Evolutionary conservation across 306 rosid genomes (phyloP).

Genomic region (Acacia melanoxylon): DNA sequence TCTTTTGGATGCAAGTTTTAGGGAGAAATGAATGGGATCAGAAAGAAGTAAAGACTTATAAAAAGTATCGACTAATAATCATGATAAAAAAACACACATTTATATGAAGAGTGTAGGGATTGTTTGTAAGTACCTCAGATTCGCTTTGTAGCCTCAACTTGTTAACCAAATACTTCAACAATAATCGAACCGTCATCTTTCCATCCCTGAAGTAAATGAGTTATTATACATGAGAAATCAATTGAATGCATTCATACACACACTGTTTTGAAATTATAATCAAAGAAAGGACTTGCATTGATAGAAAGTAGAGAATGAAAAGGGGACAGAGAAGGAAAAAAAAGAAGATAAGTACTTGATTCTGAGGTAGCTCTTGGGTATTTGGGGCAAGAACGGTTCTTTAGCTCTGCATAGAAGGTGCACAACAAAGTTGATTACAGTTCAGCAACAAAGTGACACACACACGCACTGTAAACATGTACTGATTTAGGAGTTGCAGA

Average conservation of each 20-base stretch:
- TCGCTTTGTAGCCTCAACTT: slow-evolving; percentile 85
- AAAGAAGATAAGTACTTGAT: slow-evolving; percentile 59
- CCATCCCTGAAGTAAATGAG: slow-evolving; percentile 64
- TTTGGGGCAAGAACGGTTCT: slow-evolving; percentile 88
- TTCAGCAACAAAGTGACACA: neutral
- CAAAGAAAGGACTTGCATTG: neutral
- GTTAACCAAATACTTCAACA: slow-evolving; percentile 80
- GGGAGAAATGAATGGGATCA: slow-evolving; percentile 18
- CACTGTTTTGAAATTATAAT: neutral
- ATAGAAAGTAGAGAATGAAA: neutral
- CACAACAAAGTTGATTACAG: slow-evolving; percentile 16
- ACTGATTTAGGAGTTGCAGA: neutral
- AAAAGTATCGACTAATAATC: neutral
- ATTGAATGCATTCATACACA: slow-evolving; percentile 1
- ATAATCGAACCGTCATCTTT: slow-evolving; percentile 89
- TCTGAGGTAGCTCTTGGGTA: slow-evolving; percentile 86
- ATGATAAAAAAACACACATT: neutral
- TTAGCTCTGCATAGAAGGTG: slow-evolving; percentile 59
- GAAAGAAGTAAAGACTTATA: slow-evolving; percentile 5
- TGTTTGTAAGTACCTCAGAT: slow-evolving; percentile 75
- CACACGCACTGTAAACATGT: neutral
- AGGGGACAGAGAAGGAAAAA: neutral
- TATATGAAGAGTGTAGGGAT: neutral
- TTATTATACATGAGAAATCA: neutral
- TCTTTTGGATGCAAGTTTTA: slow-evolving; percentile 13